A percentile compares a stretch with the other conserved stretches of the same genome.
These are phyloP conservation scores for Phytophthora sansomeana DNA, from an alignment of 352 stramenopile species.

Conservation along the genomic window DNA sequence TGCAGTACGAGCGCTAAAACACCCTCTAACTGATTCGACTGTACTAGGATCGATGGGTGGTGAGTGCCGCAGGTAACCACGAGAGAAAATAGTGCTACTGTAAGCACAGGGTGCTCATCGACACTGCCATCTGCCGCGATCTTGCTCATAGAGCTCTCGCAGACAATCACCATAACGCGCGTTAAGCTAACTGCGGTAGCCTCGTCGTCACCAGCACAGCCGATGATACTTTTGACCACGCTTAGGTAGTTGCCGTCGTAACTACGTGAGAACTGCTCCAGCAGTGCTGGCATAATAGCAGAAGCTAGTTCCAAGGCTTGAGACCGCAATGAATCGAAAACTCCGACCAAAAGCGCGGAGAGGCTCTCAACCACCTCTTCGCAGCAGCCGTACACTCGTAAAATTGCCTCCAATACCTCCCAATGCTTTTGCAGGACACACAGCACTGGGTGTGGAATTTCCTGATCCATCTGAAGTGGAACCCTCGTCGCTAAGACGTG, in stretches of 20 bases:
- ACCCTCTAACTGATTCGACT: constrained; percentile 72
- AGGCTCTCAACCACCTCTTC: constrained; percentile 71
- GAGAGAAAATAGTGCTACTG: constrained; percentile 66
- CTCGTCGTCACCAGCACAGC: constrained; percentile 67
- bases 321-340: constrained; percentile 71
- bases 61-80: constrained; percentile 61
- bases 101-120: constrained; percentile 61
- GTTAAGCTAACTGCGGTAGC: constrained; percentile 65
- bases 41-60: constrained; percentile 69
- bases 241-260: constrained; percentile 66
- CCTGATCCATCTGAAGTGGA: constrained; percentile 70
- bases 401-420: constrained; percentile 57
- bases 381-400: constrained; percentile 55
- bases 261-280: constrained; percentile 71
- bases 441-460: constrained; percentile 63
- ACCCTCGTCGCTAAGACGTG: constrained; percentile 63
- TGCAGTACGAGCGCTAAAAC: constrained; percentile 68
- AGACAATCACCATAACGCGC: constrained; percentile 69
- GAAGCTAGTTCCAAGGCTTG: constrained; percentile 70
- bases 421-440: constrained; percentile 68
- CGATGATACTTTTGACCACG: constrained; percentile 78
- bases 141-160: constrained; percentile 62
- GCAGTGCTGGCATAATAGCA: constrained; percentile 65
- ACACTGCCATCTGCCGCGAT: constrained; percentile 56
- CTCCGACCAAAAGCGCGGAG: constrained; percentile 58